Evolutionary conservation across 2,329 filamentous ascomycete species (phyloP), one percentile per base, ranked within the genome.

Genomic region (Microdochium nivale): DNA sequence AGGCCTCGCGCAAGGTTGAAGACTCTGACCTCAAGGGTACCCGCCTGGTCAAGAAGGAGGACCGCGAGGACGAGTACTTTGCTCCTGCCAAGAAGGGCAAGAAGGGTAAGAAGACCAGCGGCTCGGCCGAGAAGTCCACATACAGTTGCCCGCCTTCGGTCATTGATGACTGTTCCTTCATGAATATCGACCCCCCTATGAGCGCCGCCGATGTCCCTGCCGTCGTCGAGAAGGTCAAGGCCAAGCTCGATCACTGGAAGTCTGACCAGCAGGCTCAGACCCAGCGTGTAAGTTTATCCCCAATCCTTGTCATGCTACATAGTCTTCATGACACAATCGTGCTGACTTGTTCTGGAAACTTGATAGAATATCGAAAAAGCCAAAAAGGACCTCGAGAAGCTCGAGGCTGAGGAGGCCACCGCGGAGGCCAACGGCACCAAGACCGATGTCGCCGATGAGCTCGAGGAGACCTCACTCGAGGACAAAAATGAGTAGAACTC

Each of bases 351-450:
- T 27, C 8, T 24, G 16, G 4, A 3, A 11, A 8, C 37, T 25
- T 40, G 4, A 25, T 63, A 97, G 94, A 99, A 99, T 78, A 86
- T 97, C 55, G 88, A 90, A 57, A 96, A 96, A 73, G 94, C 94
- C 55, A 87, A 96, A 77, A 92, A 92, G 71, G 90, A 96, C 70
- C 95, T 99, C 56, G 89, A 91, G 67, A 84, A 85, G 60, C 81
- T 97, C 52, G 92, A 96, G 67, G 83, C 84, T 52, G 76, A 80
- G 57, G 80, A 81, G 62, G 70, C 74, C 51, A 19, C 40, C 21
- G 74, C 70, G 55, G 76, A 76, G 57, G 65, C 67, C 55, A 70
- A 73, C 53, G 69, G 75, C 56, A 72, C 74, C 52, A 77, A 82
- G 50, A 81, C 79, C 40, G 77, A 78, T 54, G 73, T 74, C 51